Evolutionary conservation across 805 yeast species (phyloP).

Genomic region (Cephaloascus albidus): DNA sequence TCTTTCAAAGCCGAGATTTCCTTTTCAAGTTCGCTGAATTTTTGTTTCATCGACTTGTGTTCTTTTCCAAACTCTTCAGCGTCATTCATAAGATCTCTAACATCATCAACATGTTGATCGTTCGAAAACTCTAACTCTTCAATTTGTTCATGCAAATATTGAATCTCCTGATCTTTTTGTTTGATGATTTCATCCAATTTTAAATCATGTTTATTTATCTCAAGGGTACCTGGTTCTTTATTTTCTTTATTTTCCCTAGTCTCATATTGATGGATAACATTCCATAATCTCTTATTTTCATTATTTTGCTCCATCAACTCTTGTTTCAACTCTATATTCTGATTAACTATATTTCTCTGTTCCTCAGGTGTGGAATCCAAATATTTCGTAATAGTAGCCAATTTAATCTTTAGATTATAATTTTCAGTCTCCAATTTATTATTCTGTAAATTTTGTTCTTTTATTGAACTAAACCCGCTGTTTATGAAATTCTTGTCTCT

Average conservation of each 20-base stretch:
- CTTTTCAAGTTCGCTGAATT: too few species aligned
- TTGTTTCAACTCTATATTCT: slow-evolving; percentile 24
- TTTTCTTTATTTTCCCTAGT: slow-evolving; percentile 2
- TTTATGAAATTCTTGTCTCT: background rate
- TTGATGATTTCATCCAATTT: slow-evolving; percentile 1
- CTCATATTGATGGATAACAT: slow-evolving; percentile 3
- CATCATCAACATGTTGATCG: too few species aligned
- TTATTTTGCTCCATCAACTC: slow-evolving; percentile 8
- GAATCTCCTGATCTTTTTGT: too few species aligned
- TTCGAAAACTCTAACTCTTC: too few species aligned
- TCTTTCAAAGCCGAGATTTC: too few species aligned
- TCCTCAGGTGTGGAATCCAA: slow-evolving; percentile 34
- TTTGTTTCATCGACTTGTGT: too few species aligned
- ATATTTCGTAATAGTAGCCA: slow-evolving; percentile 28
- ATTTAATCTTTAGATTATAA: slow-evolving; percentile 31
- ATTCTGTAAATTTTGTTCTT: slow-evolving; percentile 7
- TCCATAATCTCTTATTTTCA: slow-evolving; percentile 3
- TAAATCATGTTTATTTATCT: too few species aligned
- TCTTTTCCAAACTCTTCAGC: too few species aligned
- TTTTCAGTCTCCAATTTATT: slow-evolving; percentile 28
- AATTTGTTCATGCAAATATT: too few species aligned
- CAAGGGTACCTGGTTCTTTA: too few species aligned
- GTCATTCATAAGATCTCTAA: too few species aligned
- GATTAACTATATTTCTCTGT: slow-evolving; percentile 23
- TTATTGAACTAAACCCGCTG: background rate